phyloP scores from a whole-genome alignment of 768 basidiomycete species.

The Leccinum disarticulatum region DNA sequence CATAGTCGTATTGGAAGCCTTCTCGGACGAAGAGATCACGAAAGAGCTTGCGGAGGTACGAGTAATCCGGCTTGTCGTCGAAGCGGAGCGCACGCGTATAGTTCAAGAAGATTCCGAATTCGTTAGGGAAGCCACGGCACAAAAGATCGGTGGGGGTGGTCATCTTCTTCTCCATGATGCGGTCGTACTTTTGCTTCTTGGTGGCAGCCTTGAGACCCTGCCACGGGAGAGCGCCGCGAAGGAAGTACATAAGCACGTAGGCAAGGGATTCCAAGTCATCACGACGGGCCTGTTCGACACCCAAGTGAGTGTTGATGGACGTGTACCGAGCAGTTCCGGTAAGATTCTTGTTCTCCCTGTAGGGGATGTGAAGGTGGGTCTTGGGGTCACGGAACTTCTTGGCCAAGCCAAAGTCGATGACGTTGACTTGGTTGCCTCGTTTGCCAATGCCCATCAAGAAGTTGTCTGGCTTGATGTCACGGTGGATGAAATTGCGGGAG shows the following conservation, averaged over 20 bases:
- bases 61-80: constrained; percentile 99
- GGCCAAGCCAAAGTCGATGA: constrained; percentile 96
- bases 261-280: constrained; percentile 98
- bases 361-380: constrained; percentile 99
- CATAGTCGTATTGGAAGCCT: constrained; percentile 98
- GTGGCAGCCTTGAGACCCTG: constrained; percentile 99
- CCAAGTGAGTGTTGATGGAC: constrained; percentile 98
- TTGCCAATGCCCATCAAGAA: constrained; percentile 99
- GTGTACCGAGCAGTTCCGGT: constrained; percentile 99
- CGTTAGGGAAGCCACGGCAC: constrained; percentile 99
- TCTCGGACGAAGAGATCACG: constrained; percentile 96
- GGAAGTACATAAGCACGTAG: constrained; percentile 99
- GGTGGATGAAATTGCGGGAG: constrained; percentile 97
- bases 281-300: constrained; percentile 96
- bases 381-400: constrained; percentile 99
- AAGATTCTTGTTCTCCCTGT: constrained; percentile 99
- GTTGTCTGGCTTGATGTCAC: constrained; percentile 99
- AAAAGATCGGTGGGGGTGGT: constrained; percentile 95
- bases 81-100: constrained; percentile 98
- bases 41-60: constrained; percentile 99
- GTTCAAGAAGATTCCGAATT: constrained; percentile 99
- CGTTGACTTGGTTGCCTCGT: constrained; percentile 99
- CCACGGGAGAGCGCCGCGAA: constrained; percentile 97
- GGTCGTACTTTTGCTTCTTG: constrained; percentile 99
- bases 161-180: constrained; percentile 99